A percentile compares a stretch with the other conserved stretches of the same genome.
phyloP scores from a whole-genome alignment of 192 early-diverging fungal species.

The Chytriomyces confervae region DNA sequence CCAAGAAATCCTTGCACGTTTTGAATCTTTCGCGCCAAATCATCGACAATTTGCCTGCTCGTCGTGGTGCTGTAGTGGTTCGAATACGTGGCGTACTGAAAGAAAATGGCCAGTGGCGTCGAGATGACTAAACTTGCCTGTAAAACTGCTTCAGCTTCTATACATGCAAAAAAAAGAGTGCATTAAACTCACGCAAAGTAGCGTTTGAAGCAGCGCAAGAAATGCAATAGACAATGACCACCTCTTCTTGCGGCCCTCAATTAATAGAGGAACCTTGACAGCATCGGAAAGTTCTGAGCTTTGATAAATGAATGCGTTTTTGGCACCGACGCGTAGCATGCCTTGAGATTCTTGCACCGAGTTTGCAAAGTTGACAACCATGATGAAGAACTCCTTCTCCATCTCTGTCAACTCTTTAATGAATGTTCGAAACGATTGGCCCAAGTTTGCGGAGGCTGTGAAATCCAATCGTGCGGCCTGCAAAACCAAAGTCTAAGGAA shows the following conservation, averaged over 20 bases:
- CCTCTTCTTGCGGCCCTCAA: too few relatives aligned
- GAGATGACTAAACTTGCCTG: constrained; percentile 3
- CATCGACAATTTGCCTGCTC: background rate
- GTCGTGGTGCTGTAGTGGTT: background rate
- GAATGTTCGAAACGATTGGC: background rate
- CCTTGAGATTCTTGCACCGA: background rate
- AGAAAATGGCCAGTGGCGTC: background rate
- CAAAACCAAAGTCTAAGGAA: background rate
- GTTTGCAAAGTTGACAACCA: background rate
- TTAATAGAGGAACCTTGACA: too few relatives aligned
- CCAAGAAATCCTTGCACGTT: background rate
- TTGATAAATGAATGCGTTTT: background rate
- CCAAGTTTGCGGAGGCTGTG: background rate
- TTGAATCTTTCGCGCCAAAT: background rate
- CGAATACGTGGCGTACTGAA: background rate
- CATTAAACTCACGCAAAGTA: too few relatives aligned
- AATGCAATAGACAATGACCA: too few relatives aligned
- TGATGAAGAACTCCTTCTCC: background rate
- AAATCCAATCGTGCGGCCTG: background rate
- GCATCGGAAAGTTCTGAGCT: background rate
- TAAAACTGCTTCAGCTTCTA: background rate
- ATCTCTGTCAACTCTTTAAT: background rate
- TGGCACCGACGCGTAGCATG: background rate
- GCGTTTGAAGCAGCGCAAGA: too few relatives aligned
- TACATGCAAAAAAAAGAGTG: background rate